phyloP scores from a whole-genome alignment of 176 grass and related monocot species.

The Secale cereale region DNA sequence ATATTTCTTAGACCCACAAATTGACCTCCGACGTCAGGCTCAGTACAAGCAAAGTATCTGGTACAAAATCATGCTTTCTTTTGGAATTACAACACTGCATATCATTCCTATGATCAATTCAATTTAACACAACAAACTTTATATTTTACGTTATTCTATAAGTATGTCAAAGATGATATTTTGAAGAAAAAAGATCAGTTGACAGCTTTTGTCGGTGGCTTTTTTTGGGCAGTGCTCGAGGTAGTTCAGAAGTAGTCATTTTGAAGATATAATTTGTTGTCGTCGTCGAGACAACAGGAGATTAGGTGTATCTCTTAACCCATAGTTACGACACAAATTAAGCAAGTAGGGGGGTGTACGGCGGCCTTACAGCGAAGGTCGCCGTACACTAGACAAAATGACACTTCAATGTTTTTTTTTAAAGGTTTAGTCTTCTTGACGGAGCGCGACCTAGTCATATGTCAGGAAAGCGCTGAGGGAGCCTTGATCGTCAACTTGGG shows the following conservation, averaged over 20 bases:
- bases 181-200: background rate
- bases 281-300: background rate
- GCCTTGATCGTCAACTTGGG: background rate
- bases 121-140: background rate
- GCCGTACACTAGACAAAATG: background rate
- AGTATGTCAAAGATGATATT: background rate
- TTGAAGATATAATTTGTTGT: background rate
- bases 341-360: background rate
- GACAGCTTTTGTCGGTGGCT: background rate
- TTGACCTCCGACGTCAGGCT: background rate
- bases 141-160: background rate
- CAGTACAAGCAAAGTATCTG: background rate
- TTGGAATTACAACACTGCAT: background rate
- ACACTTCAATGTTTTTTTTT: background rate
- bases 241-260: background rate
- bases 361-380: background rate
- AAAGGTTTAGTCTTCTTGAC: background rate
- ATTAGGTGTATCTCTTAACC: background rate
- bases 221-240: background rate
- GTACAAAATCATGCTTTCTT: background rate
- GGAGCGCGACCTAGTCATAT: background rate
- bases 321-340: background rate
- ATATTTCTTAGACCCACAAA: background rate
- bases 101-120: background rate
- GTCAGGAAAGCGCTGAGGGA: background rate